These are phyloP conservation scores for Asclepias syriaca DNA, from an alignment of 257 asterid genomes.

Conservation along the genomic window DNA sequence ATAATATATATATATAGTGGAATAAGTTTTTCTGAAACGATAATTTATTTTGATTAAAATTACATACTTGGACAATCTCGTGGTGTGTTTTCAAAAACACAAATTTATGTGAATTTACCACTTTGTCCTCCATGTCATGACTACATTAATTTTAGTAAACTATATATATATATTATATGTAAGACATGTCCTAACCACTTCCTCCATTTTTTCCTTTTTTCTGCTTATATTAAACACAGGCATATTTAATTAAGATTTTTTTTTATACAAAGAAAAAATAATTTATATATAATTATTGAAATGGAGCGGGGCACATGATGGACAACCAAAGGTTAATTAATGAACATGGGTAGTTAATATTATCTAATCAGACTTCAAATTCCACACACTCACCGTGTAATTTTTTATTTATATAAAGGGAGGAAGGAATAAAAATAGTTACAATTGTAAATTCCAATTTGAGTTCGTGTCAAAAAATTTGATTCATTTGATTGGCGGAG, in stretches of 20 bases:
- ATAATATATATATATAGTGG: background rate
- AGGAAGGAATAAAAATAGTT: background rate
- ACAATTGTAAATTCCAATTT: background rate
- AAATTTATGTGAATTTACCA: conserved; percentile 6
- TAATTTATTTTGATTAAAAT: background rate
- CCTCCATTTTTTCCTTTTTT: conserved; percentile 4
- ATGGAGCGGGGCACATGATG: conserved; percentile 17
- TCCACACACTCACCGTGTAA: background rate
- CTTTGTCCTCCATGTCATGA: conserved; percentile 4
- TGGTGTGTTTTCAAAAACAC: background rate
- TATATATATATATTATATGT: background rate
- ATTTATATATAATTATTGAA: background rate
- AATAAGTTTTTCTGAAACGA: background rate
- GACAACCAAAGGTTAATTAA: conserved; percentile 20
- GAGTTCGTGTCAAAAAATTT: background rate
- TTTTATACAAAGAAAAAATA: too few relatives aligned
- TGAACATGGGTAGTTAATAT: conserved; percentile 15
- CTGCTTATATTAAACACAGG: background rate
- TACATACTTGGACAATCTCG: background rate
- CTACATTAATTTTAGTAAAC: background rate
- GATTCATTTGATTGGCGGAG: background rate
- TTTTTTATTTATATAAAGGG: background rate
- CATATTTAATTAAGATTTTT: background rate
- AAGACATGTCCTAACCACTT: conserved; percentile 31
- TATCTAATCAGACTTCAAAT: conserved; percentile 12